Base-by-base conservation (phyloP, 495 filamentous ascomycete genomes). In the Aspergillus cristatus region DNA sequence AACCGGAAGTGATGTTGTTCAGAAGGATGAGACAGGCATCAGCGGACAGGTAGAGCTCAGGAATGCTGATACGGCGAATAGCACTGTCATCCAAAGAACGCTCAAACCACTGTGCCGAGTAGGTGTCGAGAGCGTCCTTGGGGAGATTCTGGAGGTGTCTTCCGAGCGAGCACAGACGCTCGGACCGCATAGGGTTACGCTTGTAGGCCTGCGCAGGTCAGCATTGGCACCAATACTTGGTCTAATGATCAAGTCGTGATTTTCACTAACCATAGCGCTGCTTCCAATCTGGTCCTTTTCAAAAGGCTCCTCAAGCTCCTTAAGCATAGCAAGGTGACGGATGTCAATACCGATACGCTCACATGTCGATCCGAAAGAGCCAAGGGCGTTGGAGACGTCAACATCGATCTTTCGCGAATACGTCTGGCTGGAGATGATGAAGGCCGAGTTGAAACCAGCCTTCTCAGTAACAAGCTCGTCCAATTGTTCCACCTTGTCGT, bases 251-350 rank as follows among this genome's bases (percentile, higher is more conserved):
- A n/a, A n/a, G n/a, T n/a, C n/a, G n/a, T n/a, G n/a, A n/a, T n/a
- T n/a, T n/a, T n/a, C n/a, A n/a, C 63, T 43, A 18, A 67, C 65
- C 70, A 74, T 74, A 6, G 70, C 70, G 37, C 63, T 68, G 57
- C 63, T 68, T 18, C 70, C 70, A 50, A 70, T 71, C 50, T 73
- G 67, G 34, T 66, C 59, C 55, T 63, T 82, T 63, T 94, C 90
- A 39, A 93, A 91, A 1, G 90, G 90, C 68, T 95, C 90, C 58
- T 97, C 88, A 44, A 94, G 68, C 63, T 91, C 82, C 67, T 91
- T 87, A 36, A 73, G 68, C 41, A 72, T 70, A 2, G 83, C 84
- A n/a, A 93, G 66, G 50, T 86, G 83, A 18, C 87, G 73, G 42
- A 94, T 84, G 48, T 89, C 86, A 41, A 71, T 70, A 38, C 57